Evolutionary conservation across 2,329 filamentous ascomycete species (phyloP), one percentile per base, ranked within the genome.

Genomic region (Fusarium lyarnte): DNA sequence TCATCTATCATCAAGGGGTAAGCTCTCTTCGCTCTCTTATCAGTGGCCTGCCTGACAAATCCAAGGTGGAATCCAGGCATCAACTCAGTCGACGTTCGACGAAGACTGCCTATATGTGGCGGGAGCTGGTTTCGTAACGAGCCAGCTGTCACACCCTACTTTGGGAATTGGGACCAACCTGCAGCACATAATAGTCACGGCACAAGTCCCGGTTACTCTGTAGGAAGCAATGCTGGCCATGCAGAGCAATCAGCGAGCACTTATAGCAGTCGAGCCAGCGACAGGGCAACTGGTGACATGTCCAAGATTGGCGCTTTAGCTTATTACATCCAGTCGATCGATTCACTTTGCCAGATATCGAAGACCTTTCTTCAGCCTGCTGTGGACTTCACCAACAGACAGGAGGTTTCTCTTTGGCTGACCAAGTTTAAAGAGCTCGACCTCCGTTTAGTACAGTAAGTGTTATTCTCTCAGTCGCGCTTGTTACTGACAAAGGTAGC

Each of bases 381-480:
- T 3, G 29, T 49, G 5, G n/a, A 49, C 29, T 49, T 49, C 8
- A 10, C 46, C n/a, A 35, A 23, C 11, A 31, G 46, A 9, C n/a
- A 49, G 5, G 29, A 23, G 16, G 46, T 33, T 23, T 47, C n/a
- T 9, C n/a, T 49, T 19, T 49, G n/a, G 46, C 16, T 49, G 3
- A 33, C 16, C 16, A 35, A 33, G 46, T 49, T 49, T 21, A 49
- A 49, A 23, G 29, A 49, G 33, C 46, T 49, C 5, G 46, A 49
- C 33, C 46, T 49, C 16, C 29, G 29, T 35, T 49, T 49, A 33
- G 46, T 35, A 19, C 29, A 49, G 46, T 33, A 35, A 33, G 46
- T 23, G 3, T 16, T 33, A 9, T 23, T 49, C 29, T 23, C 8
- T 6, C 3, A 23, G 1, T 17, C 5, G n/a, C 2, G 3, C 3